Base-by-base conservation (phyloP, 306 rosid species). In the Oemleria cerasiformis region DNA sequence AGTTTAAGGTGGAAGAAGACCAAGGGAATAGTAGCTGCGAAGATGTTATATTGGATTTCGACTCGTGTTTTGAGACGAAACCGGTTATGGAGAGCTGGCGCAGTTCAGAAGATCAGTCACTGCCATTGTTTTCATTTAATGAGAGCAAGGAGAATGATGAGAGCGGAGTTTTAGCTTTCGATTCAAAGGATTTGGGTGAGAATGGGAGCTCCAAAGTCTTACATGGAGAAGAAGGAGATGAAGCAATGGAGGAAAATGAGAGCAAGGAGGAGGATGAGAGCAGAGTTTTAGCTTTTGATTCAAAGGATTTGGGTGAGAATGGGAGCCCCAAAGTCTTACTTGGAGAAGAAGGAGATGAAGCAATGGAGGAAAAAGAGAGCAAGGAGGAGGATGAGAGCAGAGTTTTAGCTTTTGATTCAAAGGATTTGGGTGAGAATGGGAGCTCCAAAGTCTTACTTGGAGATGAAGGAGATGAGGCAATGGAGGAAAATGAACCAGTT, bases 41-140 rank as follows among this genome's bases (percentile, higher is more conserved):
- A 76, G 99, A 89, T 86, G 86, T 94, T 58, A 87, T 94, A 80
- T 79, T 91, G 80, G 99, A 94, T 65, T 91, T 91, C 76, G 94
- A 79, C 66, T 76, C 74, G 84, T 51, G 54, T 41, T 36, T 77
- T 51, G 75, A 73, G 81, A 75, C 78, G n/a, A 75, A 84, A 44
- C 86, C 85, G 6, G 79, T 88, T 56, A 63, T 56, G 11, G 96
- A 87, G 80, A 90, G 75, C 70, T 94, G 96, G 97, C 86, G 78
- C 67, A 72, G 86, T 80, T 83, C 88, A 41, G 84, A 79, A 39
- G 88, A 30, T 30, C 36, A 83, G 55, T 66, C 39, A 63, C 71
- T 71, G 78, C 70, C 83, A 5, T 70, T 72, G 16, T 65, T 79
- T 78, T 72, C 87, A 21, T 36, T 66, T 19, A 72, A 65, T 51